Base-by-base conservation (phyloP, 2,329 filamentous ascomycete genomes). In the Gnomoniopsis sp. region DNA sequence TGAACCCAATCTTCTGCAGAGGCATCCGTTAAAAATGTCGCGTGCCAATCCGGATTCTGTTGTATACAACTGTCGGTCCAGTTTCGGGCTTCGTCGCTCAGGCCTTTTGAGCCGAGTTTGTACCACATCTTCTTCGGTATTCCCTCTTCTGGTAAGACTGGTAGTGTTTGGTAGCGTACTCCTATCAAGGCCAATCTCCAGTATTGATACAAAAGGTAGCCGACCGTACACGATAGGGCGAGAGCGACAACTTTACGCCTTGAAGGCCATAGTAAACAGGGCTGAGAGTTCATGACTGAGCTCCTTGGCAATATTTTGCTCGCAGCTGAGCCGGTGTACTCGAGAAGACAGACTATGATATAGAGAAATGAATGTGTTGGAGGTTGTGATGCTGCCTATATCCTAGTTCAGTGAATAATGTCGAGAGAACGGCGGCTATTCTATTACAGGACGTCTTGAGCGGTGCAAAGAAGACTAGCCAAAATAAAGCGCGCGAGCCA, bases 81-180 rank as follows among this genome's bases (percentile, higher is more conserved):
- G 3, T 46, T 36, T 26, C 33, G 26, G 6, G 44, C 53, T 15
- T 55, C 53, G 14, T 22, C 43, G 33, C 33, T 48, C 15, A 49
- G 19, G 30, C 53, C 53, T 26, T 33, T 48, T 6, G 53, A 19
- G 14, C 44, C 53, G 22, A 55, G 34, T n/a, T 55, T 55, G 21
- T 55, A 49, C 43, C 53, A 55, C 26, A 55, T 49, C 33, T 55
- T 55, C 53, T 36, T 55, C 10, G 53, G 44, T 15, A 55, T 19
- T 7, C 7, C 17, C n/a, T 6, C 17, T 26, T 6, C 7, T 47
- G 44, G 10, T 7, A 26, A 17, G 44, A 47, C 44, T 47, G 7
- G 22, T 15, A 21, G 7, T 15, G 44, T 14, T 47, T 47, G 44
- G 23, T 22, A 47, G 12, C 7, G 44, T 6, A 22, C 22, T 3